A percentile compares a stretch with the other conserved stretches of the same genome.
Conservation (phyloP, 768 basidiomycete species). For the Rhizopogon vesiculosus region DNA sequence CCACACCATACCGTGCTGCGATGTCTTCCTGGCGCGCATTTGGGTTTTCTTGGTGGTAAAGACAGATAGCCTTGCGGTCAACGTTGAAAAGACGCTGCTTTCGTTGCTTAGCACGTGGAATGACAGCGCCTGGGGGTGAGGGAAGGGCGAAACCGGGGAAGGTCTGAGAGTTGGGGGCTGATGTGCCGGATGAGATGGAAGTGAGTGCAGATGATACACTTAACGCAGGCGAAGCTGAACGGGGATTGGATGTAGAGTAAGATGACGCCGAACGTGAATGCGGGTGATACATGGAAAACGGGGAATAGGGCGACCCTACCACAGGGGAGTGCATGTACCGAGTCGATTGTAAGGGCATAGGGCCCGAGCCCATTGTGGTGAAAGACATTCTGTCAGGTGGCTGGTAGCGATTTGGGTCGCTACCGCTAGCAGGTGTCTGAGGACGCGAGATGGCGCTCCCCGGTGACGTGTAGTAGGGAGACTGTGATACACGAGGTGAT, state of each 20-base stretch:
- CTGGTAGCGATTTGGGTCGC: constrained; percentile 27
- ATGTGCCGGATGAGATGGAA: constrained; percentile 41
- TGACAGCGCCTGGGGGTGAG: constrained; percentile 24
- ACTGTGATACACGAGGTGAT: constrained; percentile 14
- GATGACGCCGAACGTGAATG: constrained; percentile 44
- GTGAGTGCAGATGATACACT: constrained; percentile 53
- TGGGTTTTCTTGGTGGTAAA: constrained; percentile 58
- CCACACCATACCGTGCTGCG: constrained; percentile 68
- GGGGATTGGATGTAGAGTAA: constrained; percentile 41
- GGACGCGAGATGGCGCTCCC: constrained; percentile 33
- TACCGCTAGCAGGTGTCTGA: constrained; percentile 31
- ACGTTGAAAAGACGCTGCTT: constrained; percentile 73
- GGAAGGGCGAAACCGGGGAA: constrained; percentile 26
- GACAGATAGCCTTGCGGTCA: constrained; percentile 73
- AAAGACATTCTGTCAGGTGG: constrained; percentile 25
- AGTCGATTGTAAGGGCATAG: constrained; percentile 32
- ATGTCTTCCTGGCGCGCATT: constrained; percentile 82
- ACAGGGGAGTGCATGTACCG: constrained; percentile 43
- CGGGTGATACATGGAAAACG: constrained; percentile 37
- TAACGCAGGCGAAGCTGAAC: constrained; percentile 58
- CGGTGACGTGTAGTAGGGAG: constrained; percentile 32
- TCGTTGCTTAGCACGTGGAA: constrained; percentile 44
- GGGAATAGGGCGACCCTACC: constrained; percentile 41
- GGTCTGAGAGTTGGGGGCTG: constrained; percentile 26
- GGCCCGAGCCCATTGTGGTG: constrained; percentile 12